Evolutionary conservation across 352 stramenopile species (phyloP), one percentile per base, ranked within the genome.

Genomic region (Phytophthora constricta): DNA sequence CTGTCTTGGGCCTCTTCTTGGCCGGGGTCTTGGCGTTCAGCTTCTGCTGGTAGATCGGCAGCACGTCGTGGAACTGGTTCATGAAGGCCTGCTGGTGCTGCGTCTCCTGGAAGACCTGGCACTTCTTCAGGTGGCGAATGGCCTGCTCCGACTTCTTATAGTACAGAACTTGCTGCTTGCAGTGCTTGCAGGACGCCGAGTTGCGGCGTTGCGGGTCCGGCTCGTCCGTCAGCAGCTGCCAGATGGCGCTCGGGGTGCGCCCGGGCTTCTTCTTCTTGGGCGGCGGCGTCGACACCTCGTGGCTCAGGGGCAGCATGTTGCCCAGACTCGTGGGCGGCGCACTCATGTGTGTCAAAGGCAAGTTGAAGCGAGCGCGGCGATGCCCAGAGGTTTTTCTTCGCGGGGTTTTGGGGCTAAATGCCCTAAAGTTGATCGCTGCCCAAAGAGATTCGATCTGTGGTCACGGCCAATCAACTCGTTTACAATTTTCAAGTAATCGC

Each of bases 61-160:
- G 59, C 13, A 91, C 84, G 64, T 95, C 86, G 39, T 87, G 78
- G 65, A 92, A 95, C 62, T 93, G 84, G 45, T 76, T 76, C 34
- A 91, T 87, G 63, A 95, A 95, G 16, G 81, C 66, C 53, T 86
- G 92, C 67, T 95, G 86, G 67, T 93, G 86, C 75, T 95, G 86
- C 69, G 80, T 84, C 70, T 72, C 86, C 62, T 95, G 86, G 72
- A 95, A 95, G 10, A 77, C 79, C 26, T 55, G 72, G 64, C 86
- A 95, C 56, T 92, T 92, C 50, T 95, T 95, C 11, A 95, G 47
- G 58, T 95, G 86, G 28, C 86, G 84, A 42, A 95, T 89, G 19
- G 84, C 84, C 56, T 95, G 86, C 74, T 95, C 86, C 27, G 86
- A 95, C 56, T 93, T 95, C 53, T 95, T 95, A 70, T 95, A 95